Conservation (phyloP, 2,329 filamentous ascomycete species). For the Arachnopeziza araneosa region DNA sequence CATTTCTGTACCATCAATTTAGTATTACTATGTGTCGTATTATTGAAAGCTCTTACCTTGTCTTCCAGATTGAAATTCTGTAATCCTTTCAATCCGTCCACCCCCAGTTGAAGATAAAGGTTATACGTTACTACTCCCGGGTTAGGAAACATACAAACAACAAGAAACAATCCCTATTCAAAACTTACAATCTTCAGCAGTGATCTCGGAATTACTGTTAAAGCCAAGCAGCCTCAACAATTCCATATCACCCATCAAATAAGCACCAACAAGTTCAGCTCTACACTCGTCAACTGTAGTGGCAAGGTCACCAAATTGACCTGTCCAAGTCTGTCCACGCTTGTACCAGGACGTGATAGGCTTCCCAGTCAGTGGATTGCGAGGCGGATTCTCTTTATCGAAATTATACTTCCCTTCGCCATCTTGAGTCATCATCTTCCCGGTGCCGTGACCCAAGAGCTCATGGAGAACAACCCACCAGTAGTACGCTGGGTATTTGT, state of each 20-base stretch:
- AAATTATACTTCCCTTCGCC: slow-evolving; percentile 57
- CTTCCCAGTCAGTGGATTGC: slow-evolving; percentile 48
- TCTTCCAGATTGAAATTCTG: too few species aligned
- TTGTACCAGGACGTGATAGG: slow-evolving; percentile 54
- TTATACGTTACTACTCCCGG: background rate
- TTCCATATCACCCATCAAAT: slow-evolving; percentile 39
- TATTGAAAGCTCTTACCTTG: too few species aligned
- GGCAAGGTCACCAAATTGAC: slow-evolving; percentile 53
- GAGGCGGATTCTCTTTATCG: slow-evolving; percentile 48
- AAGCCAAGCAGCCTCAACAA: slow-evolving; percentile 40
- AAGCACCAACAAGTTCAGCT: slow-evolving; percentile 38
- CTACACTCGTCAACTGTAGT: slow-evolving; percentile 55
- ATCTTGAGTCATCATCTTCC: slow-evolving; percentile 47
- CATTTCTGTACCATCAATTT: too few species aligned
- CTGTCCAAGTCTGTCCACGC: slow-evolving; percentile 58
- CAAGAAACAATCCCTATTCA: too few species aligned
- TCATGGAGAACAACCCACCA: too few species aligned
- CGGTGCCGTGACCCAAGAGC: slow-evolving; percentile 59
- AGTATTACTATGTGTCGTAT: too few species aligned
- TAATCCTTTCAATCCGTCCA: background rate
- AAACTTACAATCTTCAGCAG: slow-evolving; percentile 36
- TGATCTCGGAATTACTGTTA: slow-evolving; percentile 31
- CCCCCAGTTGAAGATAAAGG: background rate
- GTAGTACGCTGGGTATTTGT: too few species aligned
- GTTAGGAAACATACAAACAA: too few species aligned